Evolutionary conservation across 1,139 yeast species (phyloP).

Genomic region (Taphrina pruni): DNA sequence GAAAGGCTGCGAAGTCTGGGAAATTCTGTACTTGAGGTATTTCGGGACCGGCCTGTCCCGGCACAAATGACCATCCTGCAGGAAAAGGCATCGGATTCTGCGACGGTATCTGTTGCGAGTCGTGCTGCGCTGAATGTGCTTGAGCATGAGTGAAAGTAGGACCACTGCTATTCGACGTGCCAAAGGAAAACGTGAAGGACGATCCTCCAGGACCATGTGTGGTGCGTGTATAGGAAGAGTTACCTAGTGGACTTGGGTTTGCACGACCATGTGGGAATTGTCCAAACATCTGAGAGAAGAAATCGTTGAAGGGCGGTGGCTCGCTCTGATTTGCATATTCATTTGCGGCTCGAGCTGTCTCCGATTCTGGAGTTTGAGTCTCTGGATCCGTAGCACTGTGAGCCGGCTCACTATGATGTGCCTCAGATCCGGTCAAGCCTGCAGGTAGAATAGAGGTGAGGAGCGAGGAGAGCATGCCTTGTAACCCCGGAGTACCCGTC

Average conservation of each 20-base stretch:
- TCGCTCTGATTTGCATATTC: background rate
- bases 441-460: conserved; percentile 30
- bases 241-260: background rate
- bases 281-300: conserved; percentile 33
- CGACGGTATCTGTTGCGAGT: background rate
- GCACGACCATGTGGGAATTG: conserved; percentile 23
- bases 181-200: conserved; percentile 20
- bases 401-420: background rate
- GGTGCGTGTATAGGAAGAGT: conserved; percentile 3
- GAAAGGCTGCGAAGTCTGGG: conserved; percentile 30
- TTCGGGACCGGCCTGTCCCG: background rate
- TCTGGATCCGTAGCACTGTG: background rate
- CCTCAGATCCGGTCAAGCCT: conserved; percentile 9
- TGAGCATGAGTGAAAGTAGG: background rate
- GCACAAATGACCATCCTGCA: conserved; percentile 2
- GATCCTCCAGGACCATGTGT: conserved; percentile 17
- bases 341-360: conserved; percentile 4
- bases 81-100: background rate
- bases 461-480: conserved; percentile 23
- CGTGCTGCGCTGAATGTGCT: background rate
- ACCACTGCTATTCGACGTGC: background rate
- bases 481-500: conserved; percentile 19
- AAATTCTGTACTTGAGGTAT: conserved; percentile 5
- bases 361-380: background rate
- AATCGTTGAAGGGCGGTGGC: conserved; percentile 35